Evolutionary conservation across 2,329 filamentous ascomycete genomes (phyloP).

Genomic region (Rhexocercosporidium sp.): DNA sequence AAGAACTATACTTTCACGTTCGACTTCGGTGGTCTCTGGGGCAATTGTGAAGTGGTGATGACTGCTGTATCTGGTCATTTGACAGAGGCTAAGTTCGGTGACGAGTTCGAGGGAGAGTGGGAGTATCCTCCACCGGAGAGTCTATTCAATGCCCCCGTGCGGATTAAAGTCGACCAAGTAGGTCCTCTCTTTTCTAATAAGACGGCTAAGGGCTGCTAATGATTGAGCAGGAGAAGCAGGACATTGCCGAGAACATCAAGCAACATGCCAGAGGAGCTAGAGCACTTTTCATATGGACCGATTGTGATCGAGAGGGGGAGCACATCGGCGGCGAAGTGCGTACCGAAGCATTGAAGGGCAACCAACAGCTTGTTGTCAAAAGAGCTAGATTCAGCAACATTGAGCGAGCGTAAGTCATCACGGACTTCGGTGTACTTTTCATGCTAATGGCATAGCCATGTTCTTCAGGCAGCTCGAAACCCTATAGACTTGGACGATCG

Average conservation of each 20-base stretch:
- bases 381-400: conserved; percentile 95
- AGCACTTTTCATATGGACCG: conserved; percentile 94
- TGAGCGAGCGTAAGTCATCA: conserved; percentile 74
- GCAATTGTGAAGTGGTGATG: conserved; percentile 85
- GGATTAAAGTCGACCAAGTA: conserved; percentile 64
- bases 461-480: conserved; percentile 79
- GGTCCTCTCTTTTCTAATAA: neutral
- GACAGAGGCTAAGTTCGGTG: conserved; percentile 77
- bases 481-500: conserved; percentile 81
- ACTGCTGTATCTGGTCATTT: conserved; percentile 92
- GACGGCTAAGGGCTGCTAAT: neutral
- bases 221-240: conserved; percentile 71
- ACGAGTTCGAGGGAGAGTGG: conserved; percentile 76
- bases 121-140: conserved; percentile 75
- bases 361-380: conserved; percentile 76
- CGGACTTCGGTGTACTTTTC: conserved; percentile 11
- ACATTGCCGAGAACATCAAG: conserved; percentile 85
- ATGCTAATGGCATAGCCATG: conserved; percentile 63
- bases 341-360: conserved; percentile 76
- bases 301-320: conserved; percentile 97
- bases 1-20: conserved; percentile 96
- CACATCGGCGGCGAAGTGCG: conserved; percentile 94
- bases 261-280: conserved; percentile 74
- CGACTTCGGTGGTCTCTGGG: conserved; percentile 82
- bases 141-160: conserved; percentile 82